A percentile compares a stretch with the other conserved stretches of the same genome.
Conservation (phyloP, 805 yeast genomes). For the Ogataea ganodermae region DNA sequence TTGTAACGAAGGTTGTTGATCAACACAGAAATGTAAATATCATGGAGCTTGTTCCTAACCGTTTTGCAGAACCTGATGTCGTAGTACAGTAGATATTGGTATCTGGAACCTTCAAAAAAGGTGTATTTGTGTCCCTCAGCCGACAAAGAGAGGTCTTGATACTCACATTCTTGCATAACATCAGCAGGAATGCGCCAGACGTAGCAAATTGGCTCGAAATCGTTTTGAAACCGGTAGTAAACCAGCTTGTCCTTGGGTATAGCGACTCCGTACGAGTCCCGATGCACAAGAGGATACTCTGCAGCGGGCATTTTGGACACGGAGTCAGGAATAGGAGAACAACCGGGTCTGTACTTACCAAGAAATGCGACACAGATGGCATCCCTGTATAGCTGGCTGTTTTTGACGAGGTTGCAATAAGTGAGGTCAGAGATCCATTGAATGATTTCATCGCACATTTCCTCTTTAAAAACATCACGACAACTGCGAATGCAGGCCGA, state of each 20-base stretch:
- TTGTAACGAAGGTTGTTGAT: slow-evolving; percentile 61
- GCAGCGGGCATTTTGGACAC: slow-evolving; percentile 21
- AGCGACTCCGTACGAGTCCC: slow-evolving; percentile 36
- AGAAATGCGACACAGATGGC: slow-evolving; percentile 59
- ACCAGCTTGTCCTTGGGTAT: slow-evolving; percentile 24
- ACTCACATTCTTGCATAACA: slow-evolving; percentile 49
- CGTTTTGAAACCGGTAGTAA: slow-evolving; percentile 22
- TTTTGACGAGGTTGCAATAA: slow-evolving; percentile 52
- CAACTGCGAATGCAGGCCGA: slow-evolving; percentile 65
- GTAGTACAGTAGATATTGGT: slow-evolving; percentile 60
- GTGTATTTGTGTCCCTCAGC: slow-evolving; percentile 4
- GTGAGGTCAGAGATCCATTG: slow-evolving; percentile 65
- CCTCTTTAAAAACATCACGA: slow-evolving; percentile 76
- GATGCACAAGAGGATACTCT: slow-evolving; percentile 31
- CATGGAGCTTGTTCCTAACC: slow-evolving; percentile 58
- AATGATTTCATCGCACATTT: slow-evolving; percentile 72
- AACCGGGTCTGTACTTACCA: slow-evolving; percentile 62
- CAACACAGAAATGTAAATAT: slow-evolving; percentile 62
- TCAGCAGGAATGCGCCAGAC: slow-evolving; percentile 50
- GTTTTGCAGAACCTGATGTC: slow-evolving; percentile 75
- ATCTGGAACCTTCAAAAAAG: slow-evolving; percentile 47
- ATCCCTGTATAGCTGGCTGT: slow-evolving; percentile 48
- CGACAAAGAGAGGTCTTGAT: slow-evolving; percentile 33
- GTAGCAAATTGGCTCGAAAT: slow-evolving; percentile 32
- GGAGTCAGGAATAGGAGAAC: slow-evolving; percentile 21